phyloP scores from a whole-genome alignment of 805 yeast species.

The Wickerhamiella dianesei region DNA sequence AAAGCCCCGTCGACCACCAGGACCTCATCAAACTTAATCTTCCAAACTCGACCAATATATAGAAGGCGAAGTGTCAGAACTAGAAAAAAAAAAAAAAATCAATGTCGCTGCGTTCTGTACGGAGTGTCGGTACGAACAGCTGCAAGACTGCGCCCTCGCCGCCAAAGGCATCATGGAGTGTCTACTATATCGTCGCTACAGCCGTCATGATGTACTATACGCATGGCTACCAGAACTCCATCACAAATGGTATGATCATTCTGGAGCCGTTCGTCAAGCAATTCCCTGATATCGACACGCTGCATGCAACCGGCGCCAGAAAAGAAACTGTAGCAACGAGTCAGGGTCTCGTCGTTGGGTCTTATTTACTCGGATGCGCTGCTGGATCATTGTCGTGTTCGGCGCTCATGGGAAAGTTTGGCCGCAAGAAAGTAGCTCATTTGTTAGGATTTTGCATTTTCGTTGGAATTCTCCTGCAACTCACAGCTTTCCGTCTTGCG shows the following conservation, averaged over 20 bases:
- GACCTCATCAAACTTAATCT: background rate
- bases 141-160: background rate
- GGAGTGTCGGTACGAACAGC: background rate
- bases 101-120: background rate
- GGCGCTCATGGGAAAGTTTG: conserved; percentile 41
- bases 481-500: conserved; percentile 40
- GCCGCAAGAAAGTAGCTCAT: conserved; percentile 40
- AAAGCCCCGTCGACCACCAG: no score
- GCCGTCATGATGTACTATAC: conserved; percentile 17
- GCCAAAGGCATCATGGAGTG: background rate
- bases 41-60: background rate
- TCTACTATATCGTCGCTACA: conserved; percentile 5
- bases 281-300: conserved; percentile 20
- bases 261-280: conserved; percentile 13
- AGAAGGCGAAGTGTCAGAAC: background rate
- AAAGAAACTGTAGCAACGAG: conserved; percentile 14
- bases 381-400: conserved; percentile 48
- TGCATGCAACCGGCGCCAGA: conserved; percentile 7
- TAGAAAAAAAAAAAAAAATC: background rate
- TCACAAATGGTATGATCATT: conserved; percentile 33
- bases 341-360: conserved; percentile 24
- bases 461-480: conserved; percentile 46
- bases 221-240: conserved; percentile 59
- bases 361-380: conserved; percentile 59
- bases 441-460: conserved; percentile 36